phyloP scores from a whole-genome alignment of 2,329 filamentous ascomycete genomes.

The Aspergillus amoenus region DNA sequence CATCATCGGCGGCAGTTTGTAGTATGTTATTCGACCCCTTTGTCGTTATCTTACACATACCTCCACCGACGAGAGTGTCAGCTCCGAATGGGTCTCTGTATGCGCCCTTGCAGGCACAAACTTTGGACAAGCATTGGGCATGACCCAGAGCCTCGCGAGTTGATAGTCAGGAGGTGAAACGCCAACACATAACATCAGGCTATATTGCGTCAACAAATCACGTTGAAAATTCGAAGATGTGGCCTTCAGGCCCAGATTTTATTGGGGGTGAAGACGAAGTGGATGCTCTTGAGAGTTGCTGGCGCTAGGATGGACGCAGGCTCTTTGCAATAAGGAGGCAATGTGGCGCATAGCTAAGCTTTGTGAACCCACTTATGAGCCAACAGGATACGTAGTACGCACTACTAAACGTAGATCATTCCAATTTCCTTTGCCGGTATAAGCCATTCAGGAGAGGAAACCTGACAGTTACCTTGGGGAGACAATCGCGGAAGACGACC shows the following conservation, averaged over 20 bases:
- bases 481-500: too few relatives aligned
- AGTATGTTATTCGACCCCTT: conserved; percentile 6
- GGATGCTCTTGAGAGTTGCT: neutral
- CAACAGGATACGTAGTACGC: neutral
- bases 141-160: neutral
- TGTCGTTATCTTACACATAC: conserved; percentile 2
- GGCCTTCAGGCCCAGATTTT: neutral
- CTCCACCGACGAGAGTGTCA: neutral
- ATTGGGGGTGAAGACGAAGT: neutral
- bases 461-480: too few relatives aligned
- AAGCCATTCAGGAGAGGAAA: neutral
- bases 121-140: neutral
- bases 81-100: neutral
- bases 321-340: conserved; percentile 5
- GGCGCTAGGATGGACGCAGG: neutral
- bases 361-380: neutral
- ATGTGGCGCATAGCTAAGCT: conserved; percentile 1
- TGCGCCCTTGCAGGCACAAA: conserved; percentile 3
- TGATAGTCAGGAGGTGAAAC: neutral
- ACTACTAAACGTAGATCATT: too few relatives aligned
- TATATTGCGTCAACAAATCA: neutral
- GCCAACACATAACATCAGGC: neutral
- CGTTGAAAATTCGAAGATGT: neutral
- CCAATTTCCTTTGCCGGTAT: neutral
- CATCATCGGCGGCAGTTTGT: conserved; percentile 5